Conservation (phyloP, 345 rosid species). For the Tarenaya hassleriana region DNA sequence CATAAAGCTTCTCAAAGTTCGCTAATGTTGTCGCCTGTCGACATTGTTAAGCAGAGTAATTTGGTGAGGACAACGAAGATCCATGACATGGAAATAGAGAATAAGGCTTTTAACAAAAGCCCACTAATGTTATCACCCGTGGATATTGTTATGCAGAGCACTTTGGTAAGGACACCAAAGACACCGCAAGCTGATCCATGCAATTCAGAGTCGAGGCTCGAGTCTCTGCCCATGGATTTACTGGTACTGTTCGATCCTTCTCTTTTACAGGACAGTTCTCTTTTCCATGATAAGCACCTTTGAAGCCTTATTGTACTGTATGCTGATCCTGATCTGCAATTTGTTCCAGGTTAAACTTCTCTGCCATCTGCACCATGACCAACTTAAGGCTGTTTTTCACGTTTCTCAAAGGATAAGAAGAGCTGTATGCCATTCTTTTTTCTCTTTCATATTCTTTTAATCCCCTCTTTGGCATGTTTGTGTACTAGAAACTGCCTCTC, state of each 20-base stretch:
- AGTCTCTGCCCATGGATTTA: slow-evolving; percentile 81
- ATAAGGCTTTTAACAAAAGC: slow-evolving; percentile 35
- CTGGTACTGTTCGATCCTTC: slow-evolving; percentile 38
- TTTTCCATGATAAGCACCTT: not conserved
- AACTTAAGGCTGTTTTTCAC: slow-evolving; percentile 82
- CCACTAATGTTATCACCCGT: slow-evolving; percentile 46
- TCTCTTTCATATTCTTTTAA: not conserved
- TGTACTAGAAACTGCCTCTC: not conserved
- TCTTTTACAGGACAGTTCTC: not conserved
- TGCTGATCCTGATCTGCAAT: slow-evolving; percentile 17
- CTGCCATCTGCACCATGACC: slow-evolving; percentile 93
- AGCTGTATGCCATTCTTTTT: slow-evolving; percentile 53
- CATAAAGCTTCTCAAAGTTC: slow-evolving; percentile 45
- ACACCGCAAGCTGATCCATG: slow-evolving; percentile 53
- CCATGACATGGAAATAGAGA: slow-evolving; percentile 31
- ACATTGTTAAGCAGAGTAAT: slow-evolving; percentile 38
- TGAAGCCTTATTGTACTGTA: not conserved
- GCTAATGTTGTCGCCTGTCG: slow-evolving; percentile 49
- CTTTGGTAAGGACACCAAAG: slow-evolving; percentile 54
- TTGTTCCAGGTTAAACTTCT: slow-evolving; percentile 66
- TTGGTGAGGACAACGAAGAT: slow-evolving; percentile 34
- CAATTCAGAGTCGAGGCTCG: slow-evolving; percentile 62
- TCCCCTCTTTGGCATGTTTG: not conserved
- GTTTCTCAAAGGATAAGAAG: slow-evolving; percentile 69
- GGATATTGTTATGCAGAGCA: not conserved